Evolutionary conservation across 1,284 basidiomycete genomes (phyloP).

Genomic region (Cerrena zonata): DNA sequence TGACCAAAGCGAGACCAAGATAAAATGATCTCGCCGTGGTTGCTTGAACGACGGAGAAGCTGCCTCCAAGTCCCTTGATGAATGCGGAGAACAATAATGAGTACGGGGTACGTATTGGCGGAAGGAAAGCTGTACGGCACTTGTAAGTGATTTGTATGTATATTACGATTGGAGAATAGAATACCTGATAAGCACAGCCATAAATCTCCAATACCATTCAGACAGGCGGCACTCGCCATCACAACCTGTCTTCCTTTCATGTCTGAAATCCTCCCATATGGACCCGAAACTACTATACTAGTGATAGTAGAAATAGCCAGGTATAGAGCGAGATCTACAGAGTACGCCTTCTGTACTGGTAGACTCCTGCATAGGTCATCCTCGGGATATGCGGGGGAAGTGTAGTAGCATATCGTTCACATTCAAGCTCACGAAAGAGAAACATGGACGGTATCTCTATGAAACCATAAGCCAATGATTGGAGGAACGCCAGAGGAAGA

Average conservation of each 20-base stretch:
- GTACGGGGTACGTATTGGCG: background rate
- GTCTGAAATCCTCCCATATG: slow-evolving; percentile 8
- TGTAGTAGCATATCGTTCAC: slow-evolving; percentile 5
- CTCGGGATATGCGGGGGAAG: background rate
- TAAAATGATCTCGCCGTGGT: slow-evolving; percentile 5
- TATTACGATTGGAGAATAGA: background rate
- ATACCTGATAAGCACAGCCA: slow-evolving; percentile 5
- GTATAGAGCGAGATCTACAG: slow-evolving; percentile 7
- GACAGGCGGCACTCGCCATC: background rate
- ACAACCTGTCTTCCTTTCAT: slow-evolving; percentile 3
- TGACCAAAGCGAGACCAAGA: slow-evolving; percentile 6
- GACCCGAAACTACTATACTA: slow-evolving; percentile 6
- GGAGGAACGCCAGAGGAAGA: slow-evolving; percentile 10
- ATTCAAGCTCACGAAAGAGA: slow-evolving; percentile 8
- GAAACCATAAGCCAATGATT: slow-evolving; percentile 6
- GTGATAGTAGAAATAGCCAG: slow-evolving; percentile 2
- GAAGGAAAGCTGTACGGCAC: background rate
- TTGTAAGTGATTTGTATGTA: background rate
- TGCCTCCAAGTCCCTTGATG: slow-evolving; percentile 7
- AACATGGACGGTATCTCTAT: slow-evolving; percentile 4
- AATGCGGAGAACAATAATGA: slow-evolving; percentile 2
- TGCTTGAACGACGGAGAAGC: slow-evolving; percentile 7
- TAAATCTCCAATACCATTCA: slow-evolving; percentile 4
- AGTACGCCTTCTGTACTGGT: slow-evolving; percentile 8
- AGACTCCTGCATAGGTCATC: slow-evolving; percentile 4